phyloP scores from a whole-genome alignment of 805 yeast genomes.

The Suhomyces faveliae region DNA sequence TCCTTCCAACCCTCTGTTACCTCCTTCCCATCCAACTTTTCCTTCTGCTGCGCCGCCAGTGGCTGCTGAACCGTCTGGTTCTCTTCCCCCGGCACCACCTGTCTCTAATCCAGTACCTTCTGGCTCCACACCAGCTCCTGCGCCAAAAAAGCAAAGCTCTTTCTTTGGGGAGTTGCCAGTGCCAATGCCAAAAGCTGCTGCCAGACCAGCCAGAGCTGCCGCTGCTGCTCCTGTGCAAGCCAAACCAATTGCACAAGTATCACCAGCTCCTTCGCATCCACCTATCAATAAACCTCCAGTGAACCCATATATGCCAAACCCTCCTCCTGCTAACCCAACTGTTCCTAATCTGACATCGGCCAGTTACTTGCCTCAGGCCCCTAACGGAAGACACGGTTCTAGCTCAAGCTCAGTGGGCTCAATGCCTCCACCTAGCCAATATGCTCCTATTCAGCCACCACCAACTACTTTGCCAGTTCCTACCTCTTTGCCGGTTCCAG shows the following conservation, averaged over 20 bases:
- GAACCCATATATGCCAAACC: conserved; percentile 15
- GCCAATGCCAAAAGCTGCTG: conserved; percentile 26
- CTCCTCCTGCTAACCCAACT: conserved; percentile 8
- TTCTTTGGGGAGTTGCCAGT: conserved; percentile 63
- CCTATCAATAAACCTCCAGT: conserved; percentile 15
- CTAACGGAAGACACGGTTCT: conserved; percentile 10
- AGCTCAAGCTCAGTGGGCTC: not conserved
- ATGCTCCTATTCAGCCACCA: conserved; percentile 3
- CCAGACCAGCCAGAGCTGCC: conserved; percentile 31
- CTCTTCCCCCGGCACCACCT: not conserved
- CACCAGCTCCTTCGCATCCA: conserved; percentile 9
- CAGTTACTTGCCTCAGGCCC: not conserved
- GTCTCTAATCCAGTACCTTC: not conserved
- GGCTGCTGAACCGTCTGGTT: conserved; percentile 5
- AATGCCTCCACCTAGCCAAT: conserved; percentile 2
- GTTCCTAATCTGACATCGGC: not conserved
- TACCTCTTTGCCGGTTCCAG: not conserved
- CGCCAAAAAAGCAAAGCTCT: conserved; percentile 27
- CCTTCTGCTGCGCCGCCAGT: conserved; percentile 14
- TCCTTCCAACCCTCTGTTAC: conserved; percentile 11
- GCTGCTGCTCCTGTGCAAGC: conserved; percentile 16
- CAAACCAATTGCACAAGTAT: conserved; percentile 8
- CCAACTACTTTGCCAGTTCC: not conserved
- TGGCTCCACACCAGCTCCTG: not conserved
- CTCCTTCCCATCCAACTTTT: too few species aligned